Evolutionary conservation across 306 rosid species (phyloP), one percentile per base, ranked within the genome.

Genomic region (Herpetospermum pedunculosum): DNA sequence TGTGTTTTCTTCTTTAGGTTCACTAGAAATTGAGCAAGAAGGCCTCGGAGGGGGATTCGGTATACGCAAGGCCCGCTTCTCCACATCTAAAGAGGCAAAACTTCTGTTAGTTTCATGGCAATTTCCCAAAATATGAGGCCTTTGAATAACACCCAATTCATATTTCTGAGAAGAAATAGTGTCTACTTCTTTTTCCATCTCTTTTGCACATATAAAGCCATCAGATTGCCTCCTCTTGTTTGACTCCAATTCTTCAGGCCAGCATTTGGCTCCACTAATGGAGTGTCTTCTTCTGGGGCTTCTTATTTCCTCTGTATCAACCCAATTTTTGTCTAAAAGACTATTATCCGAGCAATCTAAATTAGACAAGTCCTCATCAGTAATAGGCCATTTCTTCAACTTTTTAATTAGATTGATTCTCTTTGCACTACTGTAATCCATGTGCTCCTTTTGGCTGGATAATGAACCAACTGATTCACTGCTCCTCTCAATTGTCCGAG

Each of bases 1-100:
- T 0, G 80, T 63, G 70, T 37, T 65, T 74, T 80, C 91, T 30
- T 74, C 87, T 77, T 86, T 91, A 46, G 75, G 75, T 75, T 75
- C 86, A 73, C 85, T 80, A 53, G 87, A 80, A 77, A 88, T 75
- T 19, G 84, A 84, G 81, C 81, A 82, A 15, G 97, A 91, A 78
- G 98, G 96, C 84, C 92, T 89, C 8, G 98, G 98, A 80, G 98
- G 98, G 3, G 98, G 98, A 78, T 94, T 94, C 0, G 96, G 96
- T 78, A 94, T 79, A 6, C 98, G 85, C 76, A 94, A 73, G 3
- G 92, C 96, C 80, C 98, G 88, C 74, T 89, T 94, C 85, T 88
- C 95, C 49, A 92, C 86, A 79, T 92, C 98, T 6, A 83, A 84
- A 40, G 85, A 86, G 52, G 75, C 78, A 70, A 85, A 74, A 80